Conservation (phyloP, 306 rosid genomes). For the Cicer arietinum region DNA sequence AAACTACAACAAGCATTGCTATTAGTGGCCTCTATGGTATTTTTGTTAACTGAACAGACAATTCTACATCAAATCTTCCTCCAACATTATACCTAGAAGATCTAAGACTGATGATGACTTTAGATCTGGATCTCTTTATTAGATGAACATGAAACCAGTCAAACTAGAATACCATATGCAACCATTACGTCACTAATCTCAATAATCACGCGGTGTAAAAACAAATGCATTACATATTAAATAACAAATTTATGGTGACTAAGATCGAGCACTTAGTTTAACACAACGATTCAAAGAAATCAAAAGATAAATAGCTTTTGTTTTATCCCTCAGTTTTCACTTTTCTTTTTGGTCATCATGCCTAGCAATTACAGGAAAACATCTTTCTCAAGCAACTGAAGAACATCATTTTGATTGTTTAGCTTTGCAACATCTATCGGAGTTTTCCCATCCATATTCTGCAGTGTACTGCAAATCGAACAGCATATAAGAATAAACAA, state of each 20-base stretch:
- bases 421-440: conserved; percentile 97
- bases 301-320: conserved; percentile 28
- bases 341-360: conserved; percentile 8
- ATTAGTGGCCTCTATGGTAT: too few relatives aligned
- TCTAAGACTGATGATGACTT: too few relatives aligned
- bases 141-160: neutral
- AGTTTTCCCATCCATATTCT: conserved; percentile 95
- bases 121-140: too few relatives aligned
- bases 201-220: conserved; percentile 43
- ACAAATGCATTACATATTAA: conserved; percentile 37
- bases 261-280: conserved; percentile 38
- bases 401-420: conserved; percentile 87
- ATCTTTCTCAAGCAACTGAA: conserved; percentile 96
- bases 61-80: too few relatives aligned
- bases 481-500: conserved; percentile 5
- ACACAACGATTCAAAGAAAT: conserved; percentile 36
- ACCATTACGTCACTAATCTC: conserved; percentile 30
- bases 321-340: conserved; percentile 17
- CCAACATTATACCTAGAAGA: too few relatives aligned
- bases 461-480: conserved; percentile 78
- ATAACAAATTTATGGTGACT: conserved; percentile 39
- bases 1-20: too few relatives aligned
- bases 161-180: neutral
- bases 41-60: too few relatives aligned
- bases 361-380: conserved; percentile 73